Conservation (phyloP, 805 yeast genomes). For the Yamadazyma laniorum region DNA sequence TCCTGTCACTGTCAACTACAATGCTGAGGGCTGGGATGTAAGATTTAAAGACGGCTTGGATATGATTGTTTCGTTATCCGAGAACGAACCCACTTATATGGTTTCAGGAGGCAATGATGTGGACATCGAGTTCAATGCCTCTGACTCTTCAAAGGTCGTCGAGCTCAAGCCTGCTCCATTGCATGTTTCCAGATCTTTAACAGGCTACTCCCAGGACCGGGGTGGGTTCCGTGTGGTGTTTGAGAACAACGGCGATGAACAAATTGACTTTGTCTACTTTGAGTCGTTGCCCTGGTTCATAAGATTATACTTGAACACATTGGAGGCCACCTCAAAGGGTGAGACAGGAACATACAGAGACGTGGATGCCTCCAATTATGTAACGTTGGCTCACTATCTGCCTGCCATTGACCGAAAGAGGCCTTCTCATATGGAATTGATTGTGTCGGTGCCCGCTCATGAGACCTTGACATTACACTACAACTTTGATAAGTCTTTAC, state of each 20-base stretch:
- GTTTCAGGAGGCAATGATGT: slow-evolving; percentile 39
- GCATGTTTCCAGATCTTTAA: slow-evolving; percentile 75
- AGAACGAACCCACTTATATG: slow-evolving; percentile 1
- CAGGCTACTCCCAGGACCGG: slow-evolving; percentile 87
- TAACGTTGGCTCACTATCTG: slow-evolving; percentile 56
- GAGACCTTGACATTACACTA: slow-evolving; percentile 62
- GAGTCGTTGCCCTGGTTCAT: slow-evolving; percentile 94
- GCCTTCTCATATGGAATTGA: slow-evolving; percentile 80
- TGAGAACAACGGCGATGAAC: slow-evolving; percentile 56
- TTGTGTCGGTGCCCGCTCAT: slow-evolving; percentile 60
- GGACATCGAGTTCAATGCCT: slow-evolving; percentile 34
- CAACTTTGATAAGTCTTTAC: slow-evolving; percentile 82
- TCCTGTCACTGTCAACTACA: slow-evolving; percentile 43
- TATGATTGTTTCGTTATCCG: slow-evolving; percentile 8
- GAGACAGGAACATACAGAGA: slow-evolving; percentile 15
- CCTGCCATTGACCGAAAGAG: slow-evolving; percentile 80
- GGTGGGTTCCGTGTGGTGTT: slow-evolving; percentile 86
- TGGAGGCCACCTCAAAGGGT: slow-evolving; percentile 38
- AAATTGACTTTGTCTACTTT: slow-evolving; percentile 57
- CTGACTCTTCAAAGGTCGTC: slow-evolving; percentile 42
- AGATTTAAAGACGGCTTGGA: slow-evolving; percentile 14
- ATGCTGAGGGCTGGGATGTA: slow-evolving; percentile 48
- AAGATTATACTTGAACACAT: slow-evolving; percentile 74
- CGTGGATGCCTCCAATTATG: slow-evolving; percentile 22
- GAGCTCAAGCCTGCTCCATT: slow-evolving; percentile 53